Conservation (phyloP, 129 eudicot genomes). For the Tagetes patula region DNA sequence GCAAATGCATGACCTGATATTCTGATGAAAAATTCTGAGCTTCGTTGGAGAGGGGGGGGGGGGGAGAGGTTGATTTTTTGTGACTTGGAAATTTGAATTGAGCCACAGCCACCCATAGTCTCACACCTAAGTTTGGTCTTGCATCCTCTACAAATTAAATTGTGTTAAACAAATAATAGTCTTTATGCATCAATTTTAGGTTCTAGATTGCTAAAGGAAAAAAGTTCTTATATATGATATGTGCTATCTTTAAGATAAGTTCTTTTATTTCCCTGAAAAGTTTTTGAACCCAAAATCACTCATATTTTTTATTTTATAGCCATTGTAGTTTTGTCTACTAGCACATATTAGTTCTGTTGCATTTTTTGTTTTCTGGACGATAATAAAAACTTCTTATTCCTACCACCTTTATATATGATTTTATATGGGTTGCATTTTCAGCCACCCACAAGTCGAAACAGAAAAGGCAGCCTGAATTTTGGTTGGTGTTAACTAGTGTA, state of each 20-base stretch:
- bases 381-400: not conserved
- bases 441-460: constrained; percentile 9
- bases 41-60: not conserved
- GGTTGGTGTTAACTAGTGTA: constrained; percentile 13
- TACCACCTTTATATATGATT: not conserved
- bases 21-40: not conserved
- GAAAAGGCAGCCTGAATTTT: not conserved
- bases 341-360: not conserved
- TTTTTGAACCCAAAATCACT: not conserved
- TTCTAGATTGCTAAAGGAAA: constrained; percentile 7
- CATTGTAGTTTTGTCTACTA: constrained; percentile 14
- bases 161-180: not conserved
- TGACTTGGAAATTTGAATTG: constrained; percentile 4
- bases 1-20: not conserved
- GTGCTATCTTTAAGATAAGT: not conserved
- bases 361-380: not conserved
- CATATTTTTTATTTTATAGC: not conserved
- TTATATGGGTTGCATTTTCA: constrained; percentile 15
- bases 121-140: not conserved
- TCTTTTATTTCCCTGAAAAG: not conserved
- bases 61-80: not conserved
- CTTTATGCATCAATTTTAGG: constrained; percentile 6
- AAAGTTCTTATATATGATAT: not conserved
- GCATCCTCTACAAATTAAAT: constrained; percentile 8
- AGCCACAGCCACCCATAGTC: not conserved